Base-by-base conservation (phyloP, 768 basidiomycete species). In the Ramaria rubella region DNA sequence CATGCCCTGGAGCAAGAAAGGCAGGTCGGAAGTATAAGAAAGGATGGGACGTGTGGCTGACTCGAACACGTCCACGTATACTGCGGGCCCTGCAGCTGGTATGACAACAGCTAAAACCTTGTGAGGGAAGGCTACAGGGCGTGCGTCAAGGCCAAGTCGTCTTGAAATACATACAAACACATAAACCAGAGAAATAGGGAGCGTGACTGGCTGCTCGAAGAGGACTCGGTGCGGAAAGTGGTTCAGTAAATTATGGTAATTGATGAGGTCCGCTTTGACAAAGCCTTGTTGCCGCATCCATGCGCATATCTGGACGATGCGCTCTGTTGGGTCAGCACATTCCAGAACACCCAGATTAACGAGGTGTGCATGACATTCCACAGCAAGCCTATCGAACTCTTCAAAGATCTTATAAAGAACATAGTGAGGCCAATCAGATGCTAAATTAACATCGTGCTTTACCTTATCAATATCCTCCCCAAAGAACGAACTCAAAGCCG, bases 191-290 rank as follows among this genome's bases (percentile, higher is more conserved):
- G 81, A 81, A 48, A 86, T 77, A 0, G 84, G 83, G 43, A 86
- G 75, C 0, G 81, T 77, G 23, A 67, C 66, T 55, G 73, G 80
- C 61, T 77, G 68, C 1, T 73, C 72, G 1, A 70, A 72, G 21
- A 86, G 72, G 62, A 84, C 82, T 53, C 69, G 64, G 60, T 85
- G 83, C 17, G 85, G 83, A 59, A 83, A 84, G 46, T 78, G 77
- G 58, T 81, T 79, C 49, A 71, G 63, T n/a, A 81, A 69, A 31
- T 72, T 60, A 52, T 73, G 68, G 61, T 78, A 81, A 14, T 23
- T 63, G 63, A n/a, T 63, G 42, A 4, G 65, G 77, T 78, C 58
- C 24, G 55, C 17, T 23, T 36, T 42, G 27, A 33, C 68, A 60
- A 80, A 82, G 6, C 81, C 81, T 50, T 71, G 59, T n/a, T 61